Evolutionary conservation across 257 asterid species (phyloP).

Genomic region (Gentiana straminea): DNA sequence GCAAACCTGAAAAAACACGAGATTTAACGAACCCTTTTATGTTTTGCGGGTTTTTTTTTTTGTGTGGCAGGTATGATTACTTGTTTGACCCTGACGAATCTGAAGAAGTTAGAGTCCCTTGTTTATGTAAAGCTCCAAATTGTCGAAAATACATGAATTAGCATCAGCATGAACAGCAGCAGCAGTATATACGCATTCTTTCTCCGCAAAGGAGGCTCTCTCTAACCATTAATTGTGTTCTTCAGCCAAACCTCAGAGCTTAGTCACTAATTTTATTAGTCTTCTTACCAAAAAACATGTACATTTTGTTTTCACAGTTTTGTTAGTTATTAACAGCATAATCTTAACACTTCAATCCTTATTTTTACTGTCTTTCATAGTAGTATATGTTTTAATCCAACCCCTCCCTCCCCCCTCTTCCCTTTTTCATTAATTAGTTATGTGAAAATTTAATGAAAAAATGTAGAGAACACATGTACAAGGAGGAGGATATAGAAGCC

Average conservation of each 20-base stretch:
- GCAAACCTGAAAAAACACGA: no score
- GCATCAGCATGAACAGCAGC: slow-evolving; percentile 4
- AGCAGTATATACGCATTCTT: slow-evolving; percentile 20
- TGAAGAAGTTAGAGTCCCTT: slow-evolving; percentile 83
- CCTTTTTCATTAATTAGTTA: no score
- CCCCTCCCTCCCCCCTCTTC: no score
- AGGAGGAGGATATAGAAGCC: no score
- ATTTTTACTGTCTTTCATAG: no score
- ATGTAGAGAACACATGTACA: no score
- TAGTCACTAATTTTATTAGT: slow-evolving; percentile 20
- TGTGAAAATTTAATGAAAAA: no score
- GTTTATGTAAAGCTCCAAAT: slow-evolving; percentile 74
- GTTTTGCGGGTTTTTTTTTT: neutral
- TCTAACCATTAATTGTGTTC: slow-evolving; percentile 19
- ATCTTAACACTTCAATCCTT: neutral
- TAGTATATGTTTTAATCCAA: no score
- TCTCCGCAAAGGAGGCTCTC: slow-evolving; percentile 22
- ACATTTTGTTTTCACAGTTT: slow-evolving; percentile 4
- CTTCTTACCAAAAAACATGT: slow-evolving; percentile 16
- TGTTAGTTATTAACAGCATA: slow-evolving; percentile 2
- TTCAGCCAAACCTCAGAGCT: slow-evolving; percentile 29
- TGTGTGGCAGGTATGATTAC: slow-evolving; percentile 73
- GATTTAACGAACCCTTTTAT: no score
- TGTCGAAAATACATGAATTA: slow-evolving; percentile 95
- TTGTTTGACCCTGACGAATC: slow-evolving; percentile 87